Evolutionary conservation across 495 filamentous ascomycete genomes (phyloP).

Genomic region (Annulohypoxylon bovei): DNA sequence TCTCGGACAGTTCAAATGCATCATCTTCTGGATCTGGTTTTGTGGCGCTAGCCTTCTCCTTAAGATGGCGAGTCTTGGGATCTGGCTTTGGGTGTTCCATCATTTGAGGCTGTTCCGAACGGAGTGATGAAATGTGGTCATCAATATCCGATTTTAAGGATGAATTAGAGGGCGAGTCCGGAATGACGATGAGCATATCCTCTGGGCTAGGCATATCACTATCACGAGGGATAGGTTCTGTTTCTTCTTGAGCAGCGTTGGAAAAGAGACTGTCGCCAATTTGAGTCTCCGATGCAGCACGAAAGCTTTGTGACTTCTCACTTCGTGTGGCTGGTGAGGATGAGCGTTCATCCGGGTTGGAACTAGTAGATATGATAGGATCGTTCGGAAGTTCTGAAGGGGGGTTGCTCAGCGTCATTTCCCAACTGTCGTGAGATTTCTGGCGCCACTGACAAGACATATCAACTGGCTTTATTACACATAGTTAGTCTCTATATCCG

Average conservation of each 20-base stretch:
- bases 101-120: not conserved
- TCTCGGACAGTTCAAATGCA: slow-evolving; percentile 18
- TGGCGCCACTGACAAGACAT: slow-evolving; percentile 38
- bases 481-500: not conserved
- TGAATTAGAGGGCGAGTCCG: slow-evolving; percentile 1
- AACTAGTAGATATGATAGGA: slow-evolving; percentile 26
- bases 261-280: slow-evolving; percentile 23
- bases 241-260: slow-evolving; percentile 32
- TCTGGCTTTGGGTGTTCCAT: not conserved
- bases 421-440: slow-evolving; percentile 25
- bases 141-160: slow-evolving; percentile 18
- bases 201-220: not conserved
- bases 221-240: slow-evolving; percentile 33
- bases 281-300: not conserved
- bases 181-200: slow-evolving; percentile 16
- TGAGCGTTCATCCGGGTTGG: slow-evolving; percentile 37
- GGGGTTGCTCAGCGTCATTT: slow-evolving; percentile 36
- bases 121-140: slow-evolving; percentile 2
- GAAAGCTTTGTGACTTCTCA: not conserved
- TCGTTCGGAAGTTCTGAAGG: slow-evolving; percentile 35
- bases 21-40: slow-evolving; percentile 5
- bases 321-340: slow-evolving; percentile 19
- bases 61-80: not conserved
- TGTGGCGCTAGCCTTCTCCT: not conserved
- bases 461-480: slow-evolving; percentile 4